phyloP scores from a whole-genome alignment of 1,139 yeast genomes.

The Waltiozyma sp. region DNA sequence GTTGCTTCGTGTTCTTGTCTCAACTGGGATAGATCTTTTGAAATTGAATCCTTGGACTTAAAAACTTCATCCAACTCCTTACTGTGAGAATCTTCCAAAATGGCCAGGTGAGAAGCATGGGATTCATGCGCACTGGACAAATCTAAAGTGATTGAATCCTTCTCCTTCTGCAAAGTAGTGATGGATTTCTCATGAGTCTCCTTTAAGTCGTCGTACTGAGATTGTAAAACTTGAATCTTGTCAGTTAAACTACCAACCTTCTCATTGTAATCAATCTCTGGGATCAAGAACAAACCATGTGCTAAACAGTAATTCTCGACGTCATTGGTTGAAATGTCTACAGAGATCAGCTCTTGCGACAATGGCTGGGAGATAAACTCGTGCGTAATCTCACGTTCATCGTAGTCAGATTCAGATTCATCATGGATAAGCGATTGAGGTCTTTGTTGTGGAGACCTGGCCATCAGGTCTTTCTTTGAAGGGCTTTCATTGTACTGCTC shows the following conservation, averaged over 20 bases:
- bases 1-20: neutral
- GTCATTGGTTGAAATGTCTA: constrained; percentile 24
- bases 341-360: neutral
- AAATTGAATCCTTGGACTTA: neutral
- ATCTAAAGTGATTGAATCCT: constrained; percentile 19
- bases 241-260: neutral
- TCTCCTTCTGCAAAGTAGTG: constrained; percentile 4
- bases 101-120: neutral
- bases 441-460: constrained; percentile 5
- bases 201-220: constrained; percentile 5
- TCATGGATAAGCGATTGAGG: constrained; percentile 12
- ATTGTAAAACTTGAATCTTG: constrained; percentile 15
- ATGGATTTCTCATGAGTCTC: neutral
- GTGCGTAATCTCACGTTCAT: constrained; percentile 1
- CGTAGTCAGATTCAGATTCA: constrained; percentile 17
- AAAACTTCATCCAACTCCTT: neutral
- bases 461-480: constrained; percentile 4
- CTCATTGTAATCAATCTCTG: constrained; percentile 30
- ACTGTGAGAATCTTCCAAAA: neutral
- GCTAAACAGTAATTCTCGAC: constrained; percentile 38
- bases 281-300: constrained; percentile 38
- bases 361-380: neutral
- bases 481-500: constrained; percentile 17
- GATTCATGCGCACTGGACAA: neutral
- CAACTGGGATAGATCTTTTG: neutral